Percentiles rank a stretch among this genome's conserved stretches.
These are phyloP conservation scores for Aaosphaeria pasadenensis DNA, from an alignment of 2,329 filamentous ascomycete genomes.

Conservation along the genomic window DNA sequence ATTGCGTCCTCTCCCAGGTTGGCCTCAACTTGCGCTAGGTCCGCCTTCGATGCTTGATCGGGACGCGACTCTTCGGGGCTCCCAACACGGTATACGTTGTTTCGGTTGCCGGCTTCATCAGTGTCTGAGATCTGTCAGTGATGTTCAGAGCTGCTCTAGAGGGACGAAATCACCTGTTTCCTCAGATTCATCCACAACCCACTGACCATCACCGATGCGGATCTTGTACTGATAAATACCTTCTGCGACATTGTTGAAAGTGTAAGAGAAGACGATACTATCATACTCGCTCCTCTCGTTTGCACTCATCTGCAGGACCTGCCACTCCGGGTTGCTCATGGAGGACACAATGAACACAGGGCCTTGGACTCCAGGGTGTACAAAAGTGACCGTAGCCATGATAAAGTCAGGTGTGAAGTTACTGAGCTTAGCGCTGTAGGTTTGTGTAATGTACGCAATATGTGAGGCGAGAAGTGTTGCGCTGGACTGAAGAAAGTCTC, in stretches of 20 bases:
- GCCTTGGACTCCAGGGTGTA: conserved; percentile 57
- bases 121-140: conserved; percentile 28
- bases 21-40: too few relatives aligned
- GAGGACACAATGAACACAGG: conserved; percentile 70
- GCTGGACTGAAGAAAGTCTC: too few relatives aligned
- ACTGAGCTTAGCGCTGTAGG: too few relatives aligned
- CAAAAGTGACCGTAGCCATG: conserved; percentile 55
- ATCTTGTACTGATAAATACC: conserved; percentile 74
- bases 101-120: conserved; percentile 52
- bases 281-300: conserved; percentile 47
- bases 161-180: conserved; percentile 53
- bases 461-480: too few relatives aligned
- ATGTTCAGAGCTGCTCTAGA: neutral
- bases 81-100: conserved; percentile 48
- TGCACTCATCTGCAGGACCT: conserved; percentile 62
- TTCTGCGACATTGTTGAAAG: conserved; percentile 54
- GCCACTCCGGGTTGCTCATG: conserved; percentile 66
- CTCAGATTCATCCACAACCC: conserved; percentile 62
- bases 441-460: too few relatives aligned
- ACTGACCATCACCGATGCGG: conserved; percentile 62
- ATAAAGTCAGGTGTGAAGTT: too few relatives aligned
- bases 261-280: conserved; percentile 54
- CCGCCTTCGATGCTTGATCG: neutral
- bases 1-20: too few relatives aligned
- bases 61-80: neutral